Percentiles rank a stretch among this genome's conserved stretches.
phyloP scores from a whole-genome alignment of 225 moss, liverwort and hornwort genomes.

The Bryum argenteum region DNA sequence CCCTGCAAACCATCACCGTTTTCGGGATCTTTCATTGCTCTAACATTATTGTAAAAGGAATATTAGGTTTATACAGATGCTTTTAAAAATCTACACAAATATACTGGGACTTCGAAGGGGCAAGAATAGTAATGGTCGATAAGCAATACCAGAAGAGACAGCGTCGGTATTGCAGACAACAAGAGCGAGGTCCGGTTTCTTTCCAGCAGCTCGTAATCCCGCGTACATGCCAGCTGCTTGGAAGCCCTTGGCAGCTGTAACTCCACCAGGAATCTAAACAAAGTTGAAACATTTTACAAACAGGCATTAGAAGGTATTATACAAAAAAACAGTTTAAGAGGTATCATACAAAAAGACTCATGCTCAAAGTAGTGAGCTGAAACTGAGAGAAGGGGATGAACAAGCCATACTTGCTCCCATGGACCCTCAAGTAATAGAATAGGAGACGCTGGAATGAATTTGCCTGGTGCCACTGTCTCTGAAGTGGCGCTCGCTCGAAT shows the following conservation, averaged over 20 bases:
- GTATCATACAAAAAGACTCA: neutral
- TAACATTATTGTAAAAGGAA: neutral
- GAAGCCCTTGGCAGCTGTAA: constrained; percentile 84
- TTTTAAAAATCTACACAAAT: neutral
- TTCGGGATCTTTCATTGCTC: neutral
- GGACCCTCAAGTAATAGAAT: too few relatives aligned
- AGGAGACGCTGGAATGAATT: too few relatives aligned
- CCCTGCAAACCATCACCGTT: constrained; percentile 41
- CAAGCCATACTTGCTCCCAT: too few relatives aligned
- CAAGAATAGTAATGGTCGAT: neutral
- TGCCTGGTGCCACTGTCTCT: constrained; percentile 24
- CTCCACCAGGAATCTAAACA: constrained; percentile 79
- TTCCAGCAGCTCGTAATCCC: constrained; percentile 71
- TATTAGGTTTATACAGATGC: too few relatives aligned
- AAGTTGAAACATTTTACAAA: neutral
- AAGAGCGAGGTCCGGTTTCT: constrained; percentile 89
- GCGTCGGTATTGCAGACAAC: constrained; percentile 78
- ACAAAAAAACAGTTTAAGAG: too few relatives aligned
- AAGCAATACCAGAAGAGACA: constrained; percentile 63
- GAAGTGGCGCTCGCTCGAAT: too few relatives aligned
- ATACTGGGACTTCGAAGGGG: too few relatives aligned
- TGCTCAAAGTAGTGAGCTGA: too few relatives aligned
- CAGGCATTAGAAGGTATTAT: too few relatives aligned
- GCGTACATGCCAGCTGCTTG: constrained; percentile 87
- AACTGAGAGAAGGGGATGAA: too few relatives aligned